phyloP scores from a whole-genome alignment of 2,329 filamentous ascomycete species.

The Aspergillus fijiensis region DNA sequence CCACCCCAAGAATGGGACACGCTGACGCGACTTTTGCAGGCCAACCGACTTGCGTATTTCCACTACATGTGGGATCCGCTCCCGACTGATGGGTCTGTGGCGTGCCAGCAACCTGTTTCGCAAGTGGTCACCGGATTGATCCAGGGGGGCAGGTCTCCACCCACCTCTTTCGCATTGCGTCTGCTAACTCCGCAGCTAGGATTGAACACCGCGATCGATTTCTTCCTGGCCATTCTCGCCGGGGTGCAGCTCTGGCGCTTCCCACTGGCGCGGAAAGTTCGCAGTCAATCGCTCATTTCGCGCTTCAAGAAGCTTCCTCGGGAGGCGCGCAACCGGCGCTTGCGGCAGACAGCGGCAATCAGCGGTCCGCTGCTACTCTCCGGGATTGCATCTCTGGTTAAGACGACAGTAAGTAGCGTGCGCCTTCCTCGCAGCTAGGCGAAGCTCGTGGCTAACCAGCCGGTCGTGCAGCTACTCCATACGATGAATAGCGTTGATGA shows the following conservation, averaged over 20 bases:
- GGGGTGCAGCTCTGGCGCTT: no score
- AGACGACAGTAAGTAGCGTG: conserved; percentile 30
- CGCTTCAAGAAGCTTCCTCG: conserved; percentile 31
- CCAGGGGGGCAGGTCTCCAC: no score
- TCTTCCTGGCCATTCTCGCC: no score
- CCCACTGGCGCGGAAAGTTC: no score
- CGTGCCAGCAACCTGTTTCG: no score
- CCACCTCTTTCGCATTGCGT: no score
- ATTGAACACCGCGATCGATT: no score
- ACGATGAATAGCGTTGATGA: conserved; percentile 33
- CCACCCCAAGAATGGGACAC: no score
- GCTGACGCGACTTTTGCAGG: conserved; percentile 14
- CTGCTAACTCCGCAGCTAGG: no score
- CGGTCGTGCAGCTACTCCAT: conserved; percentile 29
- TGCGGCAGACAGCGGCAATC: conserved; percentile 38
- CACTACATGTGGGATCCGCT: conserved; percentile 40
- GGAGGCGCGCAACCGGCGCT: conserved; percentile 31
- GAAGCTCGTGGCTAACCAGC: neutral
- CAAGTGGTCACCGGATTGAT: no score
- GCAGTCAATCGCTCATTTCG: conserved; percentile 9
- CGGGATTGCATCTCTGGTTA: conserved; percentile 37
- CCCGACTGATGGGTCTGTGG: no score
- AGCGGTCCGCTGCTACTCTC: conserved; percentile 37
- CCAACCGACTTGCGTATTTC: conserved; percentile 34
- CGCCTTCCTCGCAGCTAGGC: neutral